Evolutionary conservation across 2,329 filamentous ascomycete genomes (phyloP), one percentile per base, ranked within the genome.

Genomic region (Cladophialophora exuberans): DNA sequence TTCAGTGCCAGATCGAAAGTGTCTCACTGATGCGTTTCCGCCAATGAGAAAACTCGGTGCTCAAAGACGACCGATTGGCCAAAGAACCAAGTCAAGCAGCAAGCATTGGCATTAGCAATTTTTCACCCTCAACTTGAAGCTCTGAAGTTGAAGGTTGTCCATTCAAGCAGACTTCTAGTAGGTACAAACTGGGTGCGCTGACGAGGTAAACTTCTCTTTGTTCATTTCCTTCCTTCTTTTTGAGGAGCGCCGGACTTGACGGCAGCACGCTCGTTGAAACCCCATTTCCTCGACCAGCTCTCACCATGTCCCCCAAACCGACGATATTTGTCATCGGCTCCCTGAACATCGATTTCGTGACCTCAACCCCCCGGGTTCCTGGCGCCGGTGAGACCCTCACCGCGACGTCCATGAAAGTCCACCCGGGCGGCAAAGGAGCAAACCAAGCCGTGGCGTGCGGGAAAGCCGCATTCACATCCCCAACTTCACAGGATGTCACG

Each of bases 391-490:
- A 99, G 75, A 97, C 93, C 2, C 80, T 97, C 47, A 92, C 89
- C 2, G 83, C 90, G 43, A 85, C 78, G 62, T 85, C 84, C 17
- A 96, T 96, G 75, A 81, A 81, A 67, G 90, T 87, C 30, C 91
- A 88, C 38, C 86, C 88, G 25, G 94, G 93, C 65, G 93, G 94
- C 54, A 99, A 99, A 76, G 93, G 93, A 61, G 91, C 92, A 57
- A 97, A 97, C 77, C 93, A 97, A 76, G 92, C 91, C 56, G 89
- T 96, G 52, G 90, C 91, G 20, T 91, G 88, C 73, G 89, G 87
- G 46, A 89, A 93, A 60, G 83, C 95, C 46, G 94, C 89, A 1
- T 43, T 62, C 51, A 65, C 48, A 28, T 59, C 56, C 5, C 47
- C 61, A 15, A 61, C 60, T 4, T 59, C 59, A 42, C 64, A 65